Base-by-base conservation (phyloP, 148 eudicot genomes). In the Camellia japonica region DNA sequence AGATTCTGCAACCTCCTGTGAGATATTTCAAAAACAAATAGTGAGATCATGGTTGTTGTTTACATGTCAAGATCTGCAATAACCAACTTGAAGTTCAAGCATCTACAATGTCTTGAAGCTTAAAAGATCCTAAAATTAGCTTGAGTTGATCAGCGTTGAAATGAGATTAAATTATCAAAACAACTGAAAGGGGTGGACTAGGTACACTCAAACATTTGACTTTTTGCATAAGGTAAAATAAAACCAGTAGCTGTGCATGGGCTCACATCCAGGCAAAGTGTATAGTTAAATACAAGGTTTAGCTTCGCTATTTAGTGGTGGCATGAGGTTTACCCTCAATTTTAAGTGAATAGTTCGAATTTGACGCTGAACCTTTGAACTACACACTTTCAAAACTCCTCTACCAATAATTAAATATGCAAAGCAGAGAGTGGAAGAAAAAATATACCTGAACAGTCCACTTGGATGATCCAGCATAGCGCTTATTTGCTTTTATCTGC, bases 401-500 rank as follows among this genome's bases (percentile, higher is more conserved):
- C 77, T 41, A 9, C 44, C 56, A 11, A 20, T 16, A n/a, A 7
- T 42, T 72, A 18, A 16, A 52, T 15, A 75, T 72, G 79, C 60
- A 78, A 44, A 52, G 56, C 14, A 73, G 60, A 79, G n/a, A 63
- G n/a, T 19, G 23, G 4, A 54, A 6, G 51, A 43, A 19, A 15
- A 12, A 42, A 82, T 58, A 64, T 88, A 95, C 98, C 96, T 83
- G 86, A 38, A 95, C 98, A 75, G 98, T 95, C 97, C 97, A 95
- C 68, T 89, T 95, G 83, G 87, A 75, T 63, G 97, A 90, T 49
- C 97, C 98, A 6, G 98, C 97, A 84, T 95, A 95, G 15, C 98
- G 97, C 87, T 95, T 93, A 75, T 95, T 95, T 70, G 91, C 61
- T 89, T 93, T 93, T 54, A 93, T 74, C 98, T 93, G 96, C 88